Conservation (phyloP, 495 filamentous ascomycete species). For the Aspergillus funiculosus region DNA sequence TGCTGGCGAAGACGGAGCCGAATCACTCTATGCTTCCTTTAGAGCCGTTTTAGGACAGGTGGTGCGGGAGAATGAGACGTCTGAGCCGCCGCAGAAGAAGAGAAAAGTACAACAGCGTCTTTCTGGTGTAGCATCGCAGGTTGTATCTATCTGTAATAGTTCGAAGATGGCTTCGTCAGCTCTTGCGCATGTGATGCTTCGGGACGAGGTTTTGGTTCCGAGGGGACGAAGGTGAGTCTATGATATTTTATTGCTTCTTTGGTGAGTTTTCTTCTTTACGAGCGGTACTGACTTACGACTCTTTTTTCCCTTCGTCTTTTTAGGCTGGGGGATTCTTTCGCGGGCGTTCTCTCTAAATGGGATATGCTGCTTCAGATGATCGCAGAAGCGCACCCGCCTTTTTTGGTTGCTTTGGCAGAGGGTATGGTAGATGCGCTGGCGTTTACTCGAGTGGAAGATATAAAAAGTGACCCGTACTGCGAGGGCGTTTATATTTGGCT, state of each 20-base stretch:
- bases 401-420: conserved; percentile 33
- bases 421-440: conserved; percentile 32
- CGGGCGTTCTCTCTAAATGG: conserved; percentile 30
- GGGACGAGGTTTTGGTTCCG: conserved; percentile 26
- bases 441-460: conserved; percentile 17
- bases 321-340: conserved; percentile 33
- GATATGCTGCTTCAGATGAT: conserved; percentile 32
- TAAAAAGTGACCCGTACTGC: conserved; percentile 18
- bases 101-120: conserved; percentile 26
- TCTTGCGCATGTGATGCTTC: conserved; percentile 28
- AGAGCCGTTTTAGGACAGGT: conserved; percentile 20
- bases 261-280: too few species aligned
- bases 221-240: conserved; percentile 29
- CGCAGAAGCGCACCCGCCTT: conserved; percentile 24
- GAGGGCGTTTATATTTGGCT: conserved; percentile 40
- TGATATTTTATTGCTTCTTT: neutral
- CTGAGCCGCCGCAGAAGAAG: conserved; percentile 29
- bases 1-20: conserved; percentile 13
- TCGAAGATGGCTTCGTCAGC: conserved; percentile 16
- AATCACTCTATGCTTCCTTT: conserved; percentile 18
- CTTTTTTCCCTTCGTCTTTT: neutral
- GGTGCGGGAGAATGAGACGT: conserved; percentile 8
- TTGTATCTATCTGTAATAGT: conserved; percentile 28
- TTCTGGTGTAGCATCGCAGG: conserved; percentile 21
- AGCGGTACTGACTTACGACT: neutral